Evolutionary conservation across 768 basidiomycete species (phyloP), one percentile per base, ranked within the genome.

Genomic region (Pleurotus sapidus): DNA sequence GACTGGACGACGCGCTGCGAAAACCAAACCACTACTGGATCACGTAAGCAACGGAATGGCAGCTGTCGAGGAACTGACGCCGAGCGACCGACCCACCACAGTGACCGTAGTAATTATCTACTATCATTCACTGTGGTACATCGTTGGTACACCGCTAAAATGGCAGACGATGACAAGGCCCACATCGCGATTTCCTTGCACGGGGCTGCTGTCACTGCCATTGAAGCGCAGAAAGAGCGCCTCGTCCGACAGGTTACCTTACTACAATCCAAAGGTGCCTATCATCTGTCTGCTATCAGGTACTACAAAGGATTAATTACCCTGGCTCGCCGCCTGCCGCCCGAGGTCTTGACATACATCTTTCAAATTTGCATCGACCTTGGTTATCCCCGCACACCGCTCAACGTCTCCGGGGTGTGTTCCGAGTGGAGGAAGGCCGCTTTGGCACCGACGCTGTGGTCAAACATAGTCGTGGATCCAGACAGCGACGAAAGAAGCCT

Each of bases 351-450:
- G 23, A 78, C 78, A 25, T 65, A 68, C 58, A 79, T 87, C 34
- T 82, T 87, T 61, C 78, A 82, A 58, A 68, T 73, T 39, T 83
- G 82, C 65, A 75, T 77, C 3, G 68, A 67, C 18, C 73, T 74
- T 46, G 79, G 81, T 11, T 84, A 82, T 80, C 78, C 77, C 24
- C 74, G 76, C 24, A 81, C 78, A 17, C 84, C 85, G 17, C 64
- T 87, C 12, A 72, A 77, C 30, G 76, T 75, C 42, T 86, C 84
- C 8, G 81, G 84, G 47, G 83, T 86, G 42, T 87, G 84, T 62
- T 74, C 78, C 3, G 70, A 77, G 50, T 88, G 86, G 86, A 75
- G 84, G 56, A 75, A 72, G 60, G 84, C 83, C 0, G 72, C 81
- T 14, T 67, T 66, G 40, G 70, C 72, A 38, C 82, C 84, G n/a